Base-by-base conservation (phyloP, 2,329 filamentous ascomycete genomes). In the Davidsoniella australis region DNA sequence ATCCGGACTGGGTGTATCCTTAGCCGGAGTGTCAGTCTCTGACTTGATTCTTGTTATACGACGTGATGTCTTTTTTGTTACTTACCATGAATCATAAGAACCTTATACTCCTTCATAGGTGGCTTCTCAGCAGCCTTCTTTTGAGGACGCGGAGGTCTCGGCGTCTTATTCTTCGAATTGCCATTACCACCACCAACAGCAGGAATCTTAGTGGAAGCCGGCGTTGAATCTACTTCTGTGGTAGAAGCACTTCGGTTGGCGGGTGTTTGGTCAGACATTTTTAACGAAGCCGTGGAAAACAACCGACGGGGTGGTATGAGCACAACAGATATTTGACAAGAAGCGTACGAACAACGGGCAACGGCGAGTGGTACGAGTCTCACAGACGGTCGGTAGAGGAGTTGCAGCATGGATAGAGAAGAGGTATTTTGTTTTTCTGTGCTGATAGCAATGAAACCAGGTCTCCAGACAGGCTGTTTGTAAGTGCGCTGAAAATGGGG, bases 1-100 rank as follows among this genome's bases (percentile, higher is more conserved):
- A 65, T 3, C 88, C 87, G 24, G 85, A 93, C 70, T 96, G 89
- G 6, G 89, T 94, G 73, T 80, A 95, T 64, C 89, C 83, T 80
- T 50, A 9, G 37, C 14, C 46, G 48, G 6, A 24, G 24, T 36
- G 42, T 47, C 9, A 48, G 29, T 12, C 8, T 33, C 29, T 33
- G 8, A 12, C 29, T 33, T 12, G 29, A 9, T 10, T 33, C 29
- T 33, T 12, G 29, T 33, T 33, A 33, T 33, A 33, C 8, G 29
- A 29, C 20, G 20, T 39, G 24, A 17, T 8, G 16, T 41, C 4
- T 18, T n/a, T 18, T 12, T 48, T 10, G 14, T 24, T 18, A 48
- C 64, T 49, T 62, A 78, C 76, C 83, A 58, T 88, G 83, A 24
- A 88, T 71, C 81, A 87, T 85, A 41, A 88, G 69, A 55, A 88